A percentile compares a stretch with the other conserved stretches of the same genome.
Conservation (phyloP, 179 eudicot species). For the Sideroxylon spinosum region DNA sequence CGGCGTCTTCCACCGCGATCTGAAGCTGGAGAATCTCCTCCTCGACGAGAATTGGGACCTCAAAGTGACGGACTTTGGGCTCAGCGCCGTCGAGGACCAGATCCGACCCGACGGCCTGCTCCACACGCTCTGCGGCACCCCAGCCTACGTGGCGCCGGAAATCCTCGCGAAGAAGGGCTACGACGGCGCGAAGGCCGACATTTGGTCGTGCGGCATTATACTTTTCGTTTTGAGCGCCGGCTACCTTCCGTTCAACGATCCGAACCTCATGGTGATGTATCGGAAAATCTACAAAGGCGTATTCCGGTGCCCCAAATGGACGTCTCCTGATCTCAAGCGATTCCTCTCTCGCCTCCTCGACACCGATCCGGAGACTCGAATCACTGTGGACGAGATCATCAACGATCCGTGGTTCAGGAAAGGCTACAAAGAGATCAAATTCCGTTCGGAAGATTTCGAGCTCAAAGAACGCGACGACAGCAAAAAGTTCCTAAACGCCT, state of each 20-base stretch:
- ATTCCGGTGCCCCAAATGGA: constrained; percentile 40
- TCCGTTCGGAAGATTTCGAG: background rate
- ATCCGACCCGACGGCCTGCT: constrained; percentile 24
- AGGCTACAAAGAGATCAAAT: constrained; percentile 9
- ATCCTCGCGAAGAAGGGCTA: constrained; percentile 39
- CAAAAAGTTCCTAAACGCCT: constrained; percentile 33
- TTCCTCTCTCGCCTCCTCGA: constrained; percentile 36
- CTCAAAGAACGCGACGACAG: constrained; percentile 6
- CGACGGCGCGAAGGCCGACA: constrained; percentile 46
- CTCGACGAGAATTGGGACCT: constrained; percentile 40
- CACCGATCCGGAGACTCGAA: constrained; percentile 36
- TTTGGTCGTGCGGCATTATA: constrained; percentile 52
- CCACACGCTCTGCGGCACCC: constrained; percentile 45
- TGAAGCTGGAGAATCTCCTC: constrained; percentile 41
- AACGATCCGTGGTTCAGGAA: constrained; percentile 34
- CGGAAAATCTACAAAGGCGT: constrained; percentile 36
- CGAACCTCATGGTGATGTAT: constrained; percentile 41
- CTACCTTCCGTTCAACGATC: constrained; percentile 41
- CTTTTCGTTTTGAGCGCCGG: constrained; percentile 43
- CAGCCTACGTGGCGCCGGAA: constrained; percentile 51
- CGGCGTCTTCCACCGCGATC: constrained; percentile 48
- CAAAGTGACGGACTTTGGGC: constrained; percentile 44
- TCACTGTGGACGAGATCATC: constrained; percentile 33
- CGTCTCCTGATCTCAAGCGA: constrained; percentile 24
- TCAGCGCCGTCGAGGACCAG: constrained; percentile 31